Evolutionary conservation across 352 stramenopile species (phyloP).

Genomic region (Phytopythium cucurbitacearum): DNA sequence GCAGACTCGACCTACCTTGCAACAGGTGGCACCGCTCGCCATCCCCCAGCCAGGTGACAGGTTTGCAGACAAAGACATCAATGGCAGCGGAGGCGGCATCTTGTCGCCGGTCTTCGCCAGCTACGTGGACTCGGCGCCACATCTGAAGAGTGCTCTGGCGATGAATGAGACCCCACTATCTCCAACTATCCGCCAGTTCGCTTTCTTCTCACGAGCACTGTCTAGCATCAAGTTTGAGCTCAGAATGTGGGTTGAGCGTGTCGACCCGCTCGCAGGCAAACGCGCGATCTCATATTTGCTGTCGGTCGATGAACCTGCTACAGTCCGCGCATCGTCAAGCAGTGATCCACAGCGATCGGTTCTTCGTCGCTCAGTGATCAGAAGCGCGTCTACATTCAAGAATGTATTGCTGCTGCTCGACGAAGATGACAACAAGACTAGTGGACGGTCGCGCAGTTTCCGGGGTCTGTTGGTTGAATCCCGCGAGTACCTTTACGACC

Average conservation of each 20-base stretch:
- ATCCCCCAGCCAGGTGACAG: not conserved
- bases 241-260: conserved; percentile 67
- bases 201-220: conserved; percentile 6
- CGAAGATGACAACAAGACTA: conserved; percentile 13
- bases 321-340: no score
- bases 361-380: conserved; percentile 33
- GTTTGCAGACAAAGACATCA: not conserved
- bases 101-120: conserved; percentile 4
- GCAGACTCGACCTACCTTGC: not conserved
- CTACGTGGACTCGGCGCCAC: conserved; percentile 1
- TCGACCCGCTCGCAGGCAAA: conserved; percentile 45
- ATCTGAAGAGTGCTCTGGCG: not conserved
- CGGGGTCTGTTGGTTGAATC: conserved; percentile 52
- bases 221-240: conserved; percentile 46
- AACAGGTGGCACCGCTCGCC: conserved; percentile 1
- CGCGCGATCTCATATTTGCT: conserved; percentile 75
- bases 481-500: conserved; percentile 61
- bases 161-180: conserved; percentile 3
- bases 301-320: conserved; percentile 27
- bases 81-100: not conserved
- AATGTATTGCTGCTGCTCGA: conserved; percentile 44
- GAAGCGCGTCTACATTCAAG: conserved; percentile 59
- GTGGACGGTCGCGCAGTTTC: conserved; percentile 20
- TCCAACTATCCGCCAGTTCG: conserved; percentile 2
- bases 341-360: no score